Evolutionary conservation across 1,284 basidiomycete species (phyloP).

Genomic region (Tilletia indica): DNA sequence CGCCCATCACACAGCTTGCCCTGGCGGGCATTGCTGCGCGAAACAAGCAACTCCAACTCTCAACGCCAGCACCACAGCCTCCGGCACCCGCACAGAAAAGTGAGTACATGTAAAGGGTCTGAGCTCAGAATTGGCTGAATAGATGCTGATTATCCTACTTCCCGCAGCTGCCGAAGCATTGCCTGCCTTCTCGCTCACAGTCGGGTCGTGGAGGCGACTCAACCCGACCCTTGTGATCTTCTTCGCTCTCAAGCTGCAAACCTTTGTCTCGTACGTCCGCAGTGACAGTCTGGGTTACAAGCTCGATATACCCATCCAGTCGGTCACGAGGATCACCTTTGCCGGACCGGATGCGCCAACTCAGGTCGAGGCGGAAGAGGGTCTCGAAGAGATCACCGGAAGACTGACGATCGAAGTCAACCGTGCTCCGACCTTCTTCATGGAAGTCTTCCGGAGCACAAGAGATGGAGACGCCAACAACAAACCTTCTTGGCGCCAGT

Average conservation of each 20-base stretch:
- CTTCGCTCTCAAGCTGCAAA: slow-evolving; percentile 40
- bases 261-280: slow-evolving; percentile 41
- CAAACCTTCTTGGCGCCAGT: slow-evolving; percentile 45
- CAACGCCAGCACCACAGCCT: not conserved
- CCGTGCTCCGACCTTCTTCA: slow-evolving; percentile 44
- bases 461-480: slow-evolving; percentile 25
- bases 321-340: slow-evolving; percentile 27
- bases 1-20: slow-evolving; percentile 17
- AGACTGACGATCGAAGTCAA: slow-evolving; percentile 39
- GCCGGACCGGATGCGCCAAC: slow-evolving; percentile 18
- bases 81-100: slow-evolving; percentile 3
- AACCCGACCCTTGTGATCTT: slow-evolving; percentile 42
- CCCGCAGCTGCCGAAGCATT: slow-evolving; percentile 32
- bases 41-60: slow-evolving; percentile 15
- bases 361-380: slow-evolving; percentile 38
- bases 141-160: not conserved
- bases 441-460: slow-evolving; percentile 44
- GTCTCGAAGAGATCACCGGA: slow-evolving; percentile 33
- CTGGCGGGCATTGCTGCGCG: slow-evolving; percentile 12
- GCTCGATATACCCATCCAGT: slow-evolving; percentile 41
- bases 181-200: slow-evolving; percentile 36
- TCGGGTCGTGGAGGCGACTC: slow-evolving; percentile 46
- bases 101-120: not conserved
- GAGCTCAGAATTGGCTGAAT: not conserved
- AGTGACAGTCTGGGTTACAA: slow-evolving; percentile 48